phyloP scores from a whole-genome alignment of 768 basidiomycete species.

The Russula vinacea region DNA sequence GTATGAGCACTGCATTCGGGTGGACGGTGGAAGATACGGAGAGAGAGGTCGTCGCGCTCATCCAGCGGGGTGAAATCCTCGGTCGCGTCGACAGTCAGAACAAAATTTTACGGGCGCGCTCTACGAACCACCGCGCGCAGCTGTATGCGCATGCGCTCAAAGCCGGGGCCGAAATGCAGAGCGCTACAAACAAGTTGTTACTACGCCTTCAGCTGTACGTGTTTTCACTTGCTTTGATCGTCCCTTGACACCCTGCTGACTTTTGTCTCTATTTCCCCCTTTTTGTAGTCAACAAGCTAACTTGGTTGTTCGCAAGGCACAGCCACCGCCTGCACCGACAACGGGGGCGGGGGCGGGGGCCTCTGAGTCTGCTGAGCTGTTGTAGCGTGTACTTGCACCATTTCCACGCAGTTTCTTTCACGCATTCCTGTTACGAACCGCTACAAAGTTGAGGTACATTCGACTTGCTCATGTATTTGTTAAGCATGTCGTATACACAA shows the following conservation, averaged over 20 bases:
- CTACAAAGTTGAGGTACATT: slow-evolving; percentile 20
- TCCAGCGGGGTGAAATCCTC: slow-evolving; percentile 72
- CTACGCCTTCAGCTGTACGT: slow-evolving; percentile 80
- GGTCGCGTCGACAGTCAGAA: slow-evolving; percentile 87
- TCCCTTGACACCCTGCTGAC: background rate
- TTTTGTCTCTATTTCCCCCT: background rate
- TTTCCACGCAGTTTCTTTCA: background rate
- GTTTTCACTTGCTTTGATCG: slow-evolving; percentile 2
- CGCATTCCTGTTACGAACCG: slow-evolving; percentile 5
- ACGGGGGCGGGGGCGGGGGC: background rate
- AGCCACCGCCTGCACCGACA: slow-evolving; percentile 39
- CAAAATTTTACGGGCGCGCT: slow-evolving; percentile 82
- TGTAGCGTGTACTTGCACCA: slow-evolving; percentile 9
- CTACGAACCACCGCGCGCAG: slow-evolving; percentile 73
- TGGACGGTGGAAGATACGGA: slow-evolving; percentile 72
- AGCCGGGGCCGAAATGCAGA: slow-evolving; percentile 66
- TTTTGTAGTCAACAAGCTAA: slow-evolving; percentile 75
- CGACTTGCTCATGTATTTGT: slow-evolving; percentile 6
- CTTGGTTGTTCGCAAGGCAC: slow-evolving; percentile 58
- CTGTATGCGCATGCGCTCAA: slow-evolving; percentile 74
- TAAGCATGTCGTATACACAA: slow-evolving; percentile 18
- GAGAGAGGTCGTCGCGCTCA: slow-evolving; percentile 68
- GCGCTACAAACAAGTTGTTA: slow-evolving; percentile 73
- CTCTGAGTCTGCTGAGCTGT: slow-evolving; percentile 20
- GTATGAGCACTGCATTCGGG: slow-evolving; percentile 86